Conservation (phyloP, 129 eudicot genomes). For the Cynara cardunculus region DNA sequence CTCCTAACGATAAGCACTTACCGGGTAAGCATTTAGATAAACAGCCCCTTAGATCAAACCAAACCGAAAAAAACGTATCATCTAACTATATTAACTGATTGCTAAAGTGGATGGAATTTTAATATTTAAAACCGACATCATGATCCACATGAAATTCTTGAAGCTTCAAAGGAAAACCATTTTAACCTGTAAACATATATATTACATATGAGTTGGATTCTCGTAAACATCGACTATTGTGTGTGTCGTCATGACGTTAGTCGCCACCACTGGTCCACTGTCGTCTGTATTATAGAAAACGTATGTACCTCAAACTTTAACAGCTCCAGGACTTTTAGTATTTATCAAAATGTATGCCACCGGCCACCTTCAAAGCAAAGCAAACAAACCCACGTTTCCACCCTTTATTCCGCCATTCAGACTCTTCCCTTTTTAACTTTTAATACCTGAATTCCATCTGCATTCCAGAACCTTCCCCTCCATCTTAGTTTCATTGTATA, state of each 20-base stretch:
- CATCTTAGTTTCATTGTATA: too few relatives aligned
- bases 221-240: constrained; percentile 21
- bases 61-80: too few relatives aligned
- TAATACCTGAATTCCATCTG: too few relatives aligned
- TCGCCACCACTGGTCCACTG: background rate
- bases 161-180: constrained; percentile 17
- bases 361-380: constrained; percentile 21
- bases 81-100: too few relatives aligned
- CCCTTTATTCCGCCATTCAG: constrained; percentile 17
- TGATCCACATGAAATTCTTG: background rate
- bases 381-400: constrained; percentile 16
- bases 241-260: background rate
- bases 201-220: background rate
- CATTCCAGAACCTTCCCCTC: background rate
- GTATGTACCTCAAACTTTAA: background rate
- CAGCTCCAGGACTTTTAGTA: background rate
- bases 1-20: too few relatives aligned
- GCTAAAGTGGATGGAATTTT: too few relatives aligned
- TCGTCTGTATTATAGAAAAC: constrained; percentile 4
- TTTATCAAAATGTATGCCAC: background rate
- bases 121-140: background rate
- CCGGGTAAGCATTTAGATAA: too few relatives aligned
- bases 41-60: too few relatives aligned
- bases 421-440: background rate
- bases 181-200: background rate